phyloP scores from a whole-genome alignment of 805 yeast species.

The Wickerhamiella brachini region DNA sequence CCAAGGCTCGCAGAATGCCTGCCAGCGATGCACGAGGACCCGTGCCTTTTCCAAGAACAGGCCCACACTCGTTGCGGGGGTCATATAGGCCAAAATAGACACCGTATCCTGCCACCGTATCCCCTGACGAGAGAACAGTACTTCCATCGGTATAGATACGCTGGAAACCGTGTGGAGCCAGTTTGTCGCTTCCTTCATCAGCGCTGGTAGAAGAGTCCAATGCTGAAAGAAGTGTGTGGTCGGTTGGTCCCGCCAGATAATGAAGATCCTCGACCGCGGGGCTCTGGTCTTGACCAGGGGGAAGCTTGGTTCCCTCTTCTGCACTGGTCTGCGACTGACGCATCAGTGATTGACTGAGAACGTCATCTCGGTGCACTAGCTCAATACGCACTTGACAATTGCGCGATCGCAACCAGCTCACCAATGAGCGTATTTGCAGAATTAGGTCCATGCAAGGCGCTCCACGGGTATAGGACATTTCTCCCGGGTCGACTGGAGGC shows the following conservation, averaged over 20 bases:
- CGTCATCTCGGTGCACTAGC: not conserved
- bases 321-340: not conserved
- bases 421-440: constrained; percentile 5
- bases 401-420: constrained; percentile 1
- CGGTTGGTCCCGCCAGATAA: not conserved
- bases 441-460: constrained; percentile 9
- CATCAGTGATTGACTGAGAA: not conserved
- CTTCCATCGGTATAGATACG: constrained; percentile 7
- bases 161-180: not conserved
- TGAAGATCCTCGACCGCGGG: not conserved
- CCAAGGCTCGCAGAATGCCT: constrained; percentile 7
- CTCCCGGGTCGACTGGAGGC: not conserved
- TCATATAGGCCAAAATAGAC: constrained; percentile 8
- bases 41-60: constrained; percentile 7
- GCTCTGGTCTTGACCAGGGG: not conserved
- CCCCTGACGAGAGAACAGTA: constrained; percentile 2
- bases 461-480: constrained; percentile 3
- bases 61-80: constrained; percentile 9
- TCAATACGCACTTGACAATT: not conserved
- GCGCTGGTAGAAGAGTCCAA: not conserved
- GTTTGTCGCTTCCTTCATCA: not conserved
- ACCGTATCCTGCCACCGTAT: constrained; percentile 8
- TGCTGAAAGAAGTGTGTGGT: not conserved
- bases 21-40: constrained; percentile 9
- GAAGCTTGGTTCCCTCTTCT: not conserved